Evolutionary conservation across 176 grass and related monocot genomes (phyloP).

Genomic region (Hsuehochloa calcarea): DNA sequence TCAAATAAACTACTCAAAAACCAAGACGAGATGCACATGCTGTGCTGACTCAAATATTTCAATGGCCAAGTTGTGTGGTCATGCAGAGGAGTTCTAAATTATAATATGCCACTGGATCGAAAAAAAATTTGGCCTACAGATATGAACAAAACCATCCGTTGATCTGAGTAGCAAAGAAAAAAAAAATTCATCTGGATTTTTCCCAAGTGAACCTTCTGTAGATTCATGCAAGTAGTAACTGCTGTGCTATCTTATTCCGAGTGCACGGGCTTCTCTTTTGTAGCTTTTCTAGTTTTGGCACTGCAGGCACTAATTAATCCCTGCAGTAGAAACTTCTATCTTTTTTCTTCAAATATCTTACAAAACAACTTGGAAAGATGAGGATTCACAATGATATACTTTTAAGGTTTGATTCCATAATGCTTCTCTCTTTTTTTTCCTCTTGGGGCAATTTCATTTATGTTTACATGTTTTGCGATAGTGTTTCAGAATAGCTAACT

Average conservation of each 20-base stretch:
- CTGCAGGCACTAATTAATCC: neutral
- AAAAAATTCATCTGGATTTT: constrained; percentile 34
- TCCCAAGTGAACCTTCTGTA: constrained; percentile 47
- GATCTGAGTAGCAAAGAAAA: constrained; percentile 42
- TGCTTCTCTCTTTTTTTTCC: too few relatives aligned
- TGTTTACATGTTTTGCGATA: neutral
- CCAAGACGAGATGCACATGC: constrained; percentile 33
- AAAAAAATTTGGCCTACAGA: neutral
- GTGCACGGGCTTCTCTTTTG: constrained; percentile 34
- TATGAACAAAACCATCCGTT: constrained; percentile 23
- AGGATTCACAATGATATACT: neutral
- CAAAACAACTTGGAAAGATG: neutral
- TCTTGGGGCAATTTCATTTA: neutral
- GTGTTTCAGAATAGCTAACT: neutral
- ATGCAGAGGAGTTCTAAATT: neutral
- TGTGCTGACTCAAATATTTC: constrained; percentile 31
- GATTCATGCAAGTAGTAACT: constrained; percentile 30
- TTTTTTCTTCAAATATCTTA: neutral
- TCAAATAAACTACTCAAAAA: constrained; percentile 15
- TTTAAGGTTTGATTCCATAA: neutral
- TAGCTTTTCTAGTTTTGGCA: constrained; percentile 23
- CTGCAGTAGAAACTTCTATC: neutral
- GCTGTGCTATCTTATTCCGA: constrained; percentile 12
- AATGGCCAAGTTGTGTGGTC: constrained; percentile 9
- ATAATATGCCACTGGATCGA: constrained; percentile 14